These are phyloP conservation scores for Kuraishia piskuri DNA, from an alignment of 805 yeast species.

Conservation along the genomic window DNA sequence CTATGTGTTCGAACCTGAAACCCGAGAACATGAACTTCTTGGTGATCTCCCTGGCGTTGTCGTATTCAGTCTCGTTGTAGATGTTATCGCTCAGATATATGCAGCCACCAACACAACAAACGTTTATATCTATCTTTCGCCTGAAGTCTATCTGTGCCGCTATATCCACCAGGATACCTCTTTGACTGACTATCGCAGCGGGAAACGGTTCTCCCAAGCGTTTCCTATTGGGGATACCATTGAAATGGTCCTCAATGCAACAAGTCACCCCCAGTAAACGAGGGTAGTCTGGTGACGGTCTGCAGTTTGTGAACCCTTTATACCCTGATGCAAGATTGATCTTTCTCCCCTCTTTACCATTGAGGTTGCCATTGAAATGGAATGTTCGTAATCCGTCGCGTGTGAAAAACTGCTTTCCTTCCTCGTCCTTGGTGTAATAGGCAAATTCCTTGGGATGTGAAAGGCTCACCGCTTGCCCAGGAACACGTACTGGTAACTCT, in stretches of 20 bases:
- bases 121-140: background rate
- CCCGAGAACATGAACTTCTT: background rate
- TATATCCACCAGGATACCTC: background rate
- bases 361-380: background rate
- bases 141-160: background rate
- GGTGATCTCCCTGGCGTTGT: background rate
- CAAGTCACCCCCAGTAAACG: background rate
- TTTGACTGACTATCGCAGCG: background rate
- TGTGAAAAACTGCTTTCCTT: background rate
- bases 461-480: background rate
- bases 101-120: background rate
- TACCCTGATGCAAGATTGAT: background rate
- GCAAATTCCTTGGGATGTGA: background rate
- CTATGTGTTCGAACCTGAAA: background rate
- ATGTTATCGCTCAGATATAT: background rate
- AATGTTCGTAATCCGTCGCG: background rate
- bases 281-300: background rate
- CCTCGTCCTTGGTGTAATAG: background rate
- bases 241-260: background rate
- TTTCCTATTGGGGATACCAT: background rate
- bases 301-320: background rate
- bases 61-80: background rate
- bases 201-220: background rate
- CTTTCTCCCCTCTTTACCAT: background rate
- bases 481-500: background rate